Evolutionary conservation across 768 basidiomycete species (phyloP).

Genomic region (Coprinopsis marcescibilis): DNA sequence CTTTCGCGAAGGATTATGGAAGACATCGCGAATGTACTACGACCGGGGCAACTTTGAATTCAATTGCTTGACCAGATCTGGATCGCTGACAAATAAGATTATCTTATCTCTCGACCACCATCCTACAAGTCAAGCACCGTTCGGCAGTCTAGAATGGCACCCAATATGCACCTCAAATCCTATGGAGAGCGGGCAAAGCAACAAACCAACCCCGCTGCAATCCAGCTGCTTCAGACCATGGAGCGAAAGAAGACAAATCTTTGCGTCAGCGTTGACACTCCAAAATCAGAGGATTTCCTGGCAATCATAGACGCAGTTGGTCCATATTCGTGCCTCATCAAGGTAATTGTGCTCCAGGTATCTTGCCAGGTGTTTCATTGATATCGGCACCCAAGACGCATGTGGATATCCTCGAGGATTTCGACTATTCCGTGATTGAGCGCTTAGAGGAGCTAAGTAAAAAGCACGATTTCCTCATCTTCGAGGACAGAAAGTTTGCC

Average conservation of each 20-base stretch:
- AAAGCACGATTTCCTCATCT: slow-evolving; percentile 91
- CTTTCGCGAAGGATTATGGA: slow-evolving; percentile 40
- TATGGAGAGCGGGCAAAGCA: slow-evolving; percentile 57
- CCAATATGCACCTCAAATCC: slow-evolving; percentile 37
- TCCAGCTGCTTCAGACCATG: slow-evolving; percentile 71
- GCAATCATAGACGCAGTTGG: slow-evolving; percentile 86
- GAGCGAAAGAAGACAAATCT: slow-evolving; percentile 87
- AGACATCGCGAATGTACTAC: slow-evolving; percentile 24
- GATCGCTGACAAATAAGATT: no score
- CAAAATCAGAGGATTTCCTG: slow-evolving; percentile 70
- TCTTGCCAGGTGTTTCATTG: slow-evolving; percentile 17
- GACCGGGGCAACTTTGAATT: no score
- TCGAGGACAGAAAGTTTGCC: slow-evolving; percentile 98
- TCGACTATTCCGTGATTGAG: slow-evolving; percentile 64
- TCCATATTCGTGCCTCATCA: slow-evolving; percentile 87
- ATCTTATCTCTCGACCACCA: slow-evolving; percentile 8
- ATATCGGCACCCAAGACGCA: slow-evolving; percentile 66
- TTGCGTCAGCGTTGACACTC: slow-evolving; percentile 94
- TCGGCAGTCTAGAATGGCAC: slow-evolving; percentile 21
- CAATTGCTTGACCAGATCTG: no score
- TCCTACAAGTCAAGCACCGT: slow-evolving; percentile 5
- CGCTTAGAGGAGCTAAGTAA: slow-evolving; percentile 62
- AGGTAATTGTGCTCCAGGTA: slow-evolving; percentile 46
- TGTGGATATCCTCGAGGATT: slow-evolving; percentile 93
- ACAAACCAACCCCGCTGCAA: slow-evolving; percentile 73